These are phyloP conservation scores for Pelargonium exstipulatum DNA, from an alignment of 441 rosid genomes.

Conservation along the genomic window DNA sequence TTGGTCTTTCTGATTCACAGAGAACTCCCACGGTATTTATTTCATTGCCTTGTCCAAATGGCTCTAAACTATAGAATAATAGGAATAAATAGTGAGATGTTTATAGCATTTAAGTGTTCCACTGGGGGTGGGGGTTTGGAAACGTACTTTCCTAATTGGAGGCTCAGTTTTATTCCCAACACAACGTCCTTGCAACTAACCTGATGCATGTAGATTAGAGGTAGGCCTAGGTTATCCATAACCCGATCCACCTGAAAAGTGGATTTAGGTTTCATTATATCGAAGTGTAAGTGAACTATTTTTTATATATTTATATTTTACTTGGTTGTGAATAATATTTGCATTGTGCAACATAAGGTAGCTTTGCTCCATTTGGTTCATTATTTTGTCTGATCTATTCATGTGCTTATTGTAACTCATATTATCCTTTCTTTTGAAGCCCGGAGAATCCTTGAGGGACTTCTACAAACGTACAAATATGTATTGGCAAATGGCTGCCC, in stretches of 20 bases:
- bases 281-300: not conserved
- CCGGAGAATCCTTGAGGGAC: conserved; percentile 89
- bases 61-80: not conserved
- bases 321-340: not conserved
- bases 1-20: conserved; percentile 93
- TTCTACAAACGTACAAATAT: conserved; percentile 82
- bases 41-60: conserved; percentile 2
- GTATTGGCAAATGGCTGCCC: conserved; percentile 99
- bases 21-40: conserved; percentile 75
- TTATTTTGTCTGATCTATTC: not conserved
- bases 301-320: not conserved
- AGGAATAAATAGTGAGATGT: not conserved
- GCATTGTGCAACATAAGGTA: not conserved
- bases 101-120: too few relatives aligned
- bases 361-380: not conserved
- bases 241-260: too few relatives aligned
- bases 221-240: too few relatives aligned
- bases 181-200: too few relatives aligned
- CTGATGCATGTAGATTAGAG: too few relatives aligned
- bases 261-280: too few relatives aligned
- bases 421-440: conserved; percentile 41
- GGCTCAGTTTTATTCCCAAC: too few relatives aligned
- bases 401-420: conserved; percentile 11
- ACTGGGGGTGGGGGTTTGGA: too few relatives aligned
- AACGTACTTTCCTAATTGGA: too few relatives aligned